Base-by-base conservation (phyloP, 1,139 yeast species). In the Kodamaea alishanica region DNA sequence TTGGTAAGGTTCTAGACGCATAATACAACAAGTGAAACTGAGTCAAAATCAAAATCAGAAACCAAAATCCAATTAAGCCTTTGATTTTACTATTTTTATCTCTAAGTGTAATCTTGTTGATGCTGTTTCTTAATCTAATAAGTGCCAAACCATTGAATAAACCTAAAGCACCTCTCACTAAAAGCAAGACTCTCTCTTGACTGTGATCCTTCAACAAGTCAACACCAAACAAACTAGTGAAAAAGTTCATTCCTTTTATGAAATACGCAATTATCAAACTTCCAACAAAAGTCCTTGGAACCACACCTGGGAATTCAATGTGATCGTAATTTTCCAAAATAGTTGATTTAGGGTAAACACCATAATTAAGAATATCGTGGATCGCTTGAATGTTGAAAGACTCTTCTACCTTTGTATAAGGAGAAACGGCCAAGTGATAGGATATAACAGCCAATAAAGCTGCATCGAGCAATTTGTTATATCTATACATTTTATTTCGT, bases 321-420 rank as follows among this genome's bases (percentile, higher is more conserved):
- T 90, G 97, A 56, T 92, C 97, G 56, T 76, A 92, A 42, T 66
- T 50, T 8, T 55, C 54, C 26, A 47, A 40, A 5, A 72, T 51
- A 1, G 70, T 42, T 39, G 69, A 70, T 24, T 59, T 60, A 2
- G 68, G 66, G 32, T 46, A 53, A 0, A 73, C 47, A 0, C 96
- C 96, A 54, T 78, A 73, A 46, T 75, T 73, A 39, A 87, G 50
- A 35, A 90, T 71, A 54, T 92, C 97, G 55, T 89, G 92, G 31
- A 87, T 70, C 0, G 97, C 97, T 54, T 92, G 97, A 33, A 87
- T 69, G 51, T 84, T 87, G 69, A 92, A 92, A 27, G 96, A 86
- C 57, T 92, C 98, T 56, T 92, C 97, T 1, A 92, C 97, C 60
- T 92, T 90, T 4, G 97, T 84, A 58, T 70, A 88, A 0, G 97